Conservation (phyloP, 495 filamentous ascomycete genomes). For the Darksidea phi region DNA sequence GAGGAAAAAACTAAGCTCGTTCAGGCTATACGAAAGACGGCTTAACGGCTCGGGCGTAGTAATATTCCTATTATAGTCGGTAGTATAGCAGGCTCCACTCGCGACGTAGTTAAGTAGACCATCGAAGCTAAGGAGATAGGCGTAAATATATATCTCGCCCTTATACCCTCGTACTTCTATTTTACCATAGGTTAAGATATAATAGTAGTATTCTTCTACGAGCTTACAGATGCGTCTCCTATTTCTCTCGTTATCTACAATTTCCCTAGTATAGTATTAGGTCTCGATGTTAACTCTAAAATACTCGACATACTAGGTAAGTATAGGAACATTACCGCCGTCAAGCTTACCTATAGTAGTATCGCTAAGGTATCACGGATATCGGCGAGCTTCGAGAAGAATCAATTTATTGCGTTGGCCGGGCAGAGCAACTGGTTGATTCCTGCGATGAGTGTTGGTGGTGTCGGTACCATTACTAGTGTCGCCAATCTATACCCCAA, state of each 20-base stretch:
- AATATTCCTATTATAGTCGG: slow-evolving; percentile 77
- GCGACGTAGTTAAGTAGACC: slow-evolving; percentile 78
- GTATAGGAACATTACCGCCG: slow-evolving; percentile 83
- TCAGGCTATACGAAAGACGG: slow-evolving; percentile 65
- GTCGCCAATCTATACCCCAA: slow-evolving; percentile 79
- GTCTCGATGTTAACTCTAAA: slow-evolving; percentile 79
- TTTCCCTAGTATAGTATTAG: slow-evolving; percentile 75
- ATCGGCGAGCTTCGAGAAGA: slow-evolving; percentile 50
- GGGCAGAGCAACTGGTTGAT: slow-evolving; percentile 85
- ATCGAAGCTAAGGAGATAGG: slow-evolving; percentile 70
- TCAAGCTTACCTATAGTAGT: slow-evolving; percentile 90
- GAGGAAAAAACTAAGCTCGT: slow-evolving; percentile 54
- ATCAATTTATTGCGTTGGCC: slow-evolving; percentile 70
- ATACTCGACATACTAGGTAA: slow-evolving; percentile 66
- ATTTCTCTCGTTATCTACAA: slow-evolving; percentile 91
- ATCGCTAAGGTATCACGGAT: slow-evolving; percentile 85
- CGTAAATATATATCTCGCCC: slow-evolving; percentile 76
- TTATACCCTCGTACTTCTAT: slow-evolving; percentile 83
- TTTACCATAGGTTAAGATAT: slow-evolving; percentile 60
- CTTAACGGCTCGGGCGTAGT: slow-evolving; percentile 64
- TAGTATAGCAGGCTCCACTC: slow-evolving; percentile 74
- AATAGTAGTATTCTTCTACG: slow-evolving; percentile 69
- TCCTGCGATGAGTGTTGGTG: slow-evolving; percentile 75
- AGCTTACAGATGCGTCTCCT: slow-evolving; percentile 75
- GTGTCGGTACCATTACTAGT: slow-evolving; percentile 79